Percentiles rank a stretch among this genome's conserved stretches.
These are phyloP conservation scores for Lentinula boryana DNA, from an alignment of 768 basidiomycete species.

Conservation along the genomic window DNA sequence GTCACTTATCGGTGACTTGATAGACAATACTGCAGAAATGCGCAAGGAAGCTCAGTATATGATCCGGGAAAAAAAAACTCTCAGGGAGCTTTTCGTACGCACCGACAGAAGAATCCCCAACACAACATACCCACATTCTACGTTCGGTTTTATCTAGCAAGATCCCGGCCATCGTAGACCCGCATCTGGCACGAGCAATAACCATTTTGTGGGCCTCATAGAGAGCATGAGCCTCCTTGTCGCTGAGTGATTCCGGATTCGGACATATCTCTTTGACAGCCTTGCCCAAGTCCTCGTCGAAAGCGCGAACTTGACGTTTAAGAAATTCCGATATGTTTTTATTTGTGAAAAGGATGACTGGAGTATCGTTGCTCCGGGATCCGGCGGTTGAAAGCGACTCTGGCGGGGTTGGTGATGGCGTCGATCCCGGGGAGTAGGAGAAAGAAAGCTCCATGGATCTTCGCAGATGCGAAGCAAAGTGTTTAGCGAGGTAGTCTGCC, in stretches of 20 bases:
- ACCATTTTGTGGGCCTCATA: not conserved
- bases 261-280: not conserved
- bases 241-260: not conserved
- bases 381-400: not conserved
- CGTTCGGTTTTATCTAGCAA: not conserved
- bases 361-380: not conserved
- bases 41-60: not conserved
- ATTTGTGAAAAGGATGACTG: not conserved
- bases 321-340: not conserved
- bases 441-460: not conserved
- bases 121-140: constrained; percentile 2
- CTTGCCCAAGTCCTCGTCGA: not conserved
- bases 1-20: not conserved
- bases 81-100: not conserved
- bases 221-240: not conserved
- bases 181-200: not conserved
- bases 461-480: not conserved
- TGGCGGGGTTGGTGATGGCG: not conserved
- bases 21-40: not conserved
- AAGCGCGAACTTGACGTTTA: not conserved
- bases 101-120: constrained; percentile 2
- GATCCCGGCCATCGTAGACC: not conserved
- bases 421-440: not conserved
- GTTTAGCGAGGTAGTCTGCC: not conserved
- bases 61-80: not conserved